Percentiles rank a stretch among this genome's conserved stretches.
phyloP scores from a whole-genome alignment of 169 alveolate genomes.

The Eimeria brunetti region DNA sequence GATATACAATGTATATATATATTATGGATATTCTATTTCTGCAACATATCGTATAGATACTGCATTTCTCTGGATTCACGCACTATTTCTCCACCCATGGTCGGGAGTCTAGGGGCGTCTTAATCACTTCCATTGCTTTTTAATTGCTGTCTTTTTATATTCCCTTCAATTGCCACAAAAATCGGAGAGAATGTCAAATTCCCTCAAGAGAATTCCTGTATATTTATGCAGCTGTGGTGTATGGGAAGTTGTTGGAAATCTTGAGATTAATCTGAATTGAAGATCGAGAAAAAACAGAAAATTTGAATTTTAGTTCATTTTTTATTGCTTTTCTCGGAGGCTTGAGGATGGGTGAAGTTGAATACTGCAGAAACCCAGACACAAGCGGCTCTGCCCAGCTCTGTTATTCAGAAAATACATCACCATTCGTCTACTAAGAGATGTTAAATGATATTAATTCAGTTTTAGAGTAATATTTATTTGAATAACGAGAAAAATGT shows the following conservation, averaged over 20 bases:
- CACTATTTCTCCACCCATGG: constrained; percentile 68
- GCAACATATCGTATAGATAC: background rate
- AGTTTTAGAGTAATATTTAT: background rate
- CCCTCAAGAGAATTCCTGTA: background rate
- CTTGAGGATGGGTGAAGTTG: background rate
- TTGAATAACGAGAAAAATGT: background rate
- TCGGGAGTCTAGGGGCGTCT: constrained; percentile 29
- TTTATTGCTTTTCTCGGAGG: background rate
- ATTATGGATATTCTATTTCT: no score
- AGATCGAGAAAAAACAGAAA: background rate
- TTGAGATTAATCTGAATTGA: background rate
- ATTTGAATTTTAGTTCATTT: background rate
- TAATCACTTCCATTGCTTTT: background rate
- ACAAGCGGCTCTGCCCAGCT: background rate
- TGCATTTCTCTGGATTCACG: no score
- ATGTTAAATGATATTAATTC: background rate
- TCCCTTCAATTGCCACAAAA: background rate
- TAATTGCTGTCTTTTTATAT: background rate
- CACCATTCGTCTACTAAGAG: background rate
- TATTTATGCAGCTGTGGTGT: no score
- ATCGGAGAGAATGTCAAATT: background rate
- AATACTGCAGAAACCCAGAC: background rate
- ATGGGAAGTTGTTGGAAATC: background rate
- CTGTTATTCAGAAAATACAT: background rate
- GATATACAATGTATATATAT: no score